Evolutionary conservation across 768 basidiomycete species (phyloP).

Genomic region (Leccinum rimulosum): DNA sequence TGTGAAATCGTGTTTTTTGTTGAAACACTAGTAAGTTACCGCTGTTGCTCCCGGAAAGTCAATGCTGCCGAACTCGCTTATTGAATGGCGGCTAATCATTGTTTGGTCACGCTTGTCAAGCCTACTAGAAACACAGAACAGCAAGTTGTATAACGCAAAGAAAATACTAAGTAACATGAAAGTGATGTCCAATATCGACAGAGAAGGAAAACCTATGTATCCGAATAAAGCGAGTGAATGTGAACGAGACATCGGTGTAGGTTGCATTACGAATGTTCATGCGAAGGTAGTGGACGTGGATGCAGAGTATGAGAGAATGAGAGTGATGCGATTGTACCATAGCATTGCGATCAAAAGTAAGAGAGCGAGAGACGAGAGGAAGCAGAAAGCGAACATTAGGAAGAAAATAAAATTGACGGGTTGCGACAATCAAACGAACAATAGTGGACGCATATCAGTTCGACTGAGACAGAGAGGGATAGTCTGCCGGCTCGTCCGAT

Average conservation of each 20-base stretch:
- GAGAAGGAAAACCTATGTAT: constrained; percentile 27
- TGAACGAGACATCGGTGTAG: constrained; percentile 22
- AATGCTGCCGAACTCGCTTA: constrained; percentile 6
- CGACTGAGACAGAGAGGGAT: constrained; percentile 27
- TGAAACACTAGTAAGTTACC: neutral
- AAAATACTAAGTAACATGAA: constrained; percentile 18
- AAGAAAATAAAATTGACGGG: constrained; percentile 5
- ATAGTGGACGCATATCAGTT: constrained; percentile 12
- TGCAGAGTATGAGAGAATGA: constrained; percentile 27
- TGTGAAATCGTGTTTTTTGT: constrained; percentile 18
- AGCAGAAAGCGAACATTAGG: neutral
- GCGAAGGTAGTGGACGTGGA: constrained; percentile 32
- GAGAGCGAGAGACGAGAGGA: constrained; percentile 12
- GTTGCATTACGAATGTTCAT: constrained; percentile 38
- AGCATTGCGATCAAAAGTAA: constrained; percentile 34
- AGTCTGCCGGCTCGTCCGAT: constrained; percentile 30
- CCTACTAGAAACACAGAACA: neutral
- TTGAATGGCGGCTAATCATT: constrained; percentile 5
- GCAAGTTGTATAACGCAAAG: constrained; percentile 6
- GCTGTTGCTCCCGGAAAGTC: neutral
- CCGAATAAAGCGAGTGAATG: constrained; percentile 23
- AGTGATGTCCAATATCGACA: constrained; percentile 30
- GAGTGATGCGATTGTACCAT: constrained; percentile 36
- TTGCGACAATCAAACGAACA: constrained; percentile 9
- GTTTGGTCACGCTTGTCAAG: constrained; percentile 30